Conservation (phyloP, 345 rosid species). For the Gossypium turneri region DNA sequence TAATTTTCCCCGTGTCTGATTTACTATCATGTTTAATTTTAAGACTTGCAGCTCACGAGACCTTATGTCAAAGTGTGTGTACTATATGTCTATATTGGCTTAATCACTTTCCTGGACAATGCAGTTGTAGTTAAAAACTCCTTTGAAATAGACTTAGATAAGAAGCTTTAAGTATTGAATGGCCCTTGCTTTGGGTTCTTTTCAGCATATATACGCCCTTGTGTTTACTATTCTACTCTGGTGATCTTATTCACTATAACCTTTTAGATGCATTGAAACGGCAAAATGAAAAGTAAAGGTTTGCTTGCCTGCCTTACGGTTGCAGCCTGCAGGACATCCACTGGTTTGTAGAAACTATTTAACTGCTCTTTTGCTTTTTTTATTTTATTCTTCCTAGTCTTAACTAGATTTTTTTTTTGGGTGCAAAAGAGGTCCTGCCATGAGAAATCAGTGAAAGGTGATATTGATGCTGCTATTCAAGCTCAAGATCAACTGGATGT, state of each 20-base stretch:
- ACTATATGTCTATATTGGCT: conserved; percentile 30
- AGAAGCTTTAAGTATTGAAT: conserved; percentile 26
- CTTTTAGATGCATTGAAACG: background rate
- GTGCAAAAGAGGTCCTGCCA: background rate
- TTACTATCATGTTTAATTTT: conserved; percentile 23
- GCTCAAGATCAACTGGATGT: background rate
- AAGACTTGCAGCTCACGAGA: conserved; percentile 37
- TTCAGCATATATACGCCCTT: background rate
- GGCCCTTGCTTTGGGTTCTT: conserved; percentile 12
- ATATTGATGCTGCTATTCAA: background rate
- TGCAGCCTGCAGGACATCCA: background rate
- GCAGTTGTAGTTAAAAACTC: conserved; percentile 25
- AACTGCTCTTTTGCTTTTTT: background rate
- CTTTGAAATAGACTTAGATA: conserved; percentile 20
- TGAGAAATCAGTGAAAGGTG: background rate
- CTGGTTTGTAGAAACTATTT: background rate
- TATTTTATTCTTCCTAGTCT: background rate
- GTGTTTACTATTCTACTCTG: background rate
- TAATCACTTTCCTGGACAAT: conserved; percentile 27
- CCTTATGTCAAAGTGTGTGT: conserved; percentile 37
- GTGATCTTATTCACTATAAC: background rate
- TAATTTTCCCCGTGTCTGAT: conserved; percentile 22
- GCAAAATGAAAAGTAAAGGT: background rate
- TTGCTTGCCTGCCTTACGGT: background rate
- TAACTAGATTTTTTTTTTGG: background rate